Percentiles rank a stretch among this genome's conserved stretches.
phyloP scores from a whole-genome alignment of 2,329 filamentous ascomycete species.

The Microdochium bolleyi region DNA sequence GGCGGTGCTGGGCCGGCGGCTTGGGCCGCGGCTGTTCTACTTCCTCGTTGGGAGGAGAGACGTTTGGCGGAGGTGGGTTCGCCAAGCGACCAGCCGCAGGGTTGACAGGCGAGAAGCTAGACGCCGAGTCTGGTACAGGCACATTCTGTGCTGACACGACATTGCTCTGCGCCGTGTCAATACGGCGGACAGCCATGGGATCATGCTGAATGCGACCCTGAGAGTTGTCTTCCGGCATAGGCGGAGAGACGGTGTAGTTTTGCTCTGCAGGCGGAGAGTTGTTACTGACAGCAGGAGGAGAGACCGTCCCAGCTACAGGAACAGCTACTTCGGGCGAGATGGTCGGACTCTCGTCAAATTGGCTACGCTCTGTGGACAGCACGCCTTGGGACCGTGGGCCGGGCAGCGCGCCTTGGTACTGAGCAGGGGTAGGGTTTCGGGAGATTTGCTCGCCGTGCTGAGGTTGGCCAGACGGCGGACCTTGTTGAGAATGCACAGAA shows the following conservation, averaged over 20 bases:
- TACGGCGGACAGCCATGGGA: slow-evolving; percentile 6
- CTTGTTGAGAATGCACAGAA: neutral
- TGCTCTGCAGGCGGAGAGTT: neutral
- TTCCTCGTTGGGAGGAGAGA: neutral
- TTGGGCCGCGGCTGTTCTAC: neutral
- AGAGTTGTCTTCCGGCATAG: neutral
- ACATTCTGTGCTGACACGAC: slow-evolving; percentile 5
- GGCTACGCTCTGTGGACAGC: neutral
- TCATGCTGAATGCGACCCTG: slow-evolving; percentile 7
- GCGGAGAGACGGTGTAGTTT: neutral
- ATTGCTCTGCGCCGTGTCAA: slow-evolving; percentile 3
- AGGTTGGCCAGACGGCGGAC: neutral
- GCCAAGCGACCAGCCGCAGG: slow-evolving; percentile 2
- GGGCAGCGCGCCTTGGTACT: neutral
- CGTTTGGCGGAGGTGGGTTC: neutral
- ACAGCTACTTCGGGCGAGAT: neutral
- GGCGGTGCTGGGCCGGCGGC: neutral
- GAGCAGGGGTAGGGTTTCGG: neutral
- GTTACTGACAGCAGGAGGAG: neutral
- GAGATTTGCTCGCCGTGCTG: neutral
- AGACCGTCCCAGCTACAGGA: neutral
- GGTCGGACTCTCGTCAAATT: neutral
- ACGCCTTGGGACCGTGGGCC: neutral
- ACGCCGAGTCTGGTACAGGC: slow-evolving; percentile 3
- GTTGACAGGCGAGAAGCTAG: slow-evolving; percentile 5